Evolutionary conservation across 805 yeast genomes (phyloP), one percentile per base, ranked within the genome.

Genomic region (Ogataea salicorniae): DNA sequence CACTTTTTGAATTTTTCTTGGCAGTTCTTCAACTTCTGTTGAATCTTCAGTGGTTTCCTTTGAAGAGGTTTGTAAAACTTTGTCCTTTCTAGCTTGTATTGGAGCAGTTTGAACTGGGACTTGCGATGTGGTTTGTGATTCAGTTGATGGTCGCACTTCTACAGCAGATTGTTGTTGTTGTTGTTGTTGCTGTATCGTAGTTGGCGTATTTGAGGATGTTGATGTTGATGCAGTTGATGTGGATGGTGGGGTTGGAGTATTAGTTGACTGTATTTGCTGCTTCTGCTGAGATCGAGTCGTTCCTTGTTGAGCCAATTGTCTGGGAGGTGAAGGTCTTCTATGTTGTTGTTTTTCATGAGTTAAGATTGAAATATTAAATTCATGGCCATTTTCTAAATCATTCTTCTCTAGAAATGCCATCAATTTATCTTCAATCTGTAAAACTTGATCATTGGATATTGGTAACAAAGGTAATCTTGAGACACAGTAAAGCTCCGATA

Each of bases 401-500:
- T 80, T 79, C 51, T 69, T 68, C 47, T 73, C 77, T 43, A 82
- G 54, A 57, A 81, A 81, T 1, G 65, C 66, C 64, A 59, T 66
- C 46, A 69, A 64, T 41, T 62, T 72, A 56, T 66, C 72, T 52
- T 70, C 74, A 23, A 64, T 68, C 52, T 55, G 70, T 48, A 60
- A 60, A 51, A 69, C 64, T 31, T 57, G 71, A 43, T 56, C 70
- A 49, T 58, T 70, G 49, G 73, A 72, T 53, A 59, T 68, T 42
- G 69, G 80, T 46, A 76, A 60, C 47, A 71, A 67, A 17, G 82
- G 79, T 44, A 79, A 63, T 50, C 79, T 63, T 11, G 86, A 71
- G 14, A 83, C 74, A 52, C 81, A 77, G 58, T 79, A 83, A 16
- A 84, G 66, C 61, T 83, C 86, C 1, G 84, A 73, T 22, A 84